A percentile compares a stretch with the other conserved stretches of the same genome.
These are phyloP conservation scores for Physcomitrellopsis africana DNA, from an alignment of 225 moss, liverwort and hornwort genomes.

Conservation along the genomic window DNA sequence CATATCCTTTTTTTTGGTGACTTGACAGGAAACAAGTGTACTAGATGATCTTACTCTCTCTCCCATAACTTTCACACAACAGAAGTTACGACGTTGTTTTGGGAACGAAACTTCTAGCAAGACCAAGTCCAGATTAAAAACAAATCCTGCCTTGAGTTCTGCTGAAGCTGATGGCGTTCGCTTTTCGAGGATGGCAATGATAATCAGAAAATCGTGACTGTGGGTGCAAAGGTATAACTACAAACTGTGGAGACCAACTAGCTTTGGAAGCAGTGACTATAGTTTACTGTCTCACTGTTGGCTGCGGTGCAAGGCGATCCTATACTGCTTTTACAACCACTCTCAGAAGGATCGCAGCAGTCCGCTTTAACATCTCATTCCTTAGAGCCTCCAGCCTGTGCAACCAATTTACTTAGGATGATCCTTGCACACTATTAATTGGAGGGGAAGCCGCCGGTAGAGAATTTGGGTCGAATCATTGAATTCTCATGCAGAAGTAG, in stretches of 20 bases:
- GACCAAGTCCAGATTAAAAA: slow-evolving; percentile 28
- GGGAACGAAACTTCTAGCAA: slow-evolving; percentile 42
- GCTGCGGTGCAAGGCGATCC: not conserved
- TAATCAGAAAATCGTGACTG: not conserved
- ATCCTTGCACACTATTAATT: not conserved
- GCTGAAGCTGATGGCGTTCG: slow-evolving; percentile 10
- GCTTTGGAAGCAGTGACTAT: not conserved
- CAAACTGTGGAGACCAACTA: not conserved
- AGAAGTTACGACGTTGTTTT: slow-evolving; percentile 70
- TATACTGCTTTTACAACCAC: slow-evolving; percentile 2
- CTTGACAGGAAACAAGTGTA: slow-evolving; percentile 63
- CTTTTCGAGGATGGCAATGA: not conserved
- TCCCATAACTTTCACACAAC: slow-evolving; percentile 55
- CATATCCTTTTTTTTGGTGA: not conserved
- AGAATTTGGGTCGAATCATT: not conserved
- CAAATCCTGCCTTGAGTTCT: slow-evolving; percentile 21
- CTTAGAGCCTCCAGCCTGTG: not conserved
- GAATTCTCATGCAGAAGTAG: no score
- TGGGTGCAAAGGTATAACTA: not conserved
- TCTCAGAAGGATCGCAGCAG: not conserved
- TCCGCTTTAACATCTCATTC: slow-evolving; percentile 2
- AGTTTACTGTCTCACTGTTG: not conserved
- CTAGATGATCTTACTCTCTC: slow-evolving; percentile 65
- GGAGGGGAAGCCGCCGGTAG: not conserved
- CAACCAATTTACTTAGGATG: slow-evolving; percentile 13